These are phyloP conservation scores for Phaeophleospora eucalypticola DNA, from an alignment of 2,329 filamentous ascomycete species.

Conservation along the genomic window DNA sequence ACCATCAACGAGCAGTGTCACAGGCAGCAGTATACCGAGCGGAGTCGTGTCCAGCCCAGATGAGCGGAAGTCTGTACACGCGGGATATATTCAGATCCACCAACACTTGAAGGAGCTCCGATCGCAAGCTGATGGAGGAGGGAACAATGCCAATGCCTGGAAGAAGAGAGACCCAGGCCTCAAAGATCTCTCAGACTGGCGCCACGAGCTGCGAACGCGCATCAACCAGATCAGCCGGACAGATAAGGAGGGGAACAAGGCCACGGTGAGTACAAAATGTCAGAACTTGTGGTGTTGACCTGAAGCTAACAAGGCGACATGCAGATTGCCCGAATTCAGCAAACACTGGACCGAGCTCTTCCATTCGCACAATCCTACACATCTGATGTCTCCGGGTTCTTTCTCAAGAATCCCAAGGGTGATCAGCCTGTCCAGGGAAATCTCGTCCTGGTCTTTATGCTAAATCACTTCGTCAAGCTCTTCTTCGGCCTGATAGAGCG, in stretches of 20 bases:
- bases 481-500: slow-evolving; percentile 59
- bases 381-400: slow-evolving; percentile 31
- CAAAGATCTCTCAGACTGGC: slow-evolving; percentile 61
- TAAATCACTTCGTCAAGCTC: slow-evolving; percentile 72
- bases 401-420: slow-evolving; percentile 38
- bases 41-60: slow-evolving; percentile 6
- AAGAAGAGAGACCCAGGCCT: slow-evolving; percentile 36
- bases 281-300: background rate
- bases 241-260: slow-evolving; percentile 59
- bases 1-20: background rate
- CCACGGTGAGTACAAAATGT: slow-evolving; percentile 47
- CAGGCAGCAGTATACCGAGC: background rate
- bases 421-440: slow-evolving; percentile 33
- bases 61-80: slow-evolving; percentile 10
- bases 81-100: slow-evolving; percentile 15
- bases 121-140: slow-evolving; percentile 50
- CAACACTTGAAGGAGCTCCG: slow-evolving; percentile 58
- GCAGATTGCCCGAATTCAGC: background rate
- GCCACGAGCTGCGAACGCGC: slow-evolving; percentile 49
- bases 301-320: no score
- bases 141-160: background rate
- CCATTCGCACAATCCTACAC: slow-evolving; percentile 40
- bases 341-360: background rate
- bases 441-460: slow-evolving; percentile 61
- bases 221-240: slow-evolving; percentile 66